These are phyloP conservation scores for Mytilinidion resinicola DNA, from an alignment of 495 filamentous ascomycete species.

Conservation along the genomic window DNA sequence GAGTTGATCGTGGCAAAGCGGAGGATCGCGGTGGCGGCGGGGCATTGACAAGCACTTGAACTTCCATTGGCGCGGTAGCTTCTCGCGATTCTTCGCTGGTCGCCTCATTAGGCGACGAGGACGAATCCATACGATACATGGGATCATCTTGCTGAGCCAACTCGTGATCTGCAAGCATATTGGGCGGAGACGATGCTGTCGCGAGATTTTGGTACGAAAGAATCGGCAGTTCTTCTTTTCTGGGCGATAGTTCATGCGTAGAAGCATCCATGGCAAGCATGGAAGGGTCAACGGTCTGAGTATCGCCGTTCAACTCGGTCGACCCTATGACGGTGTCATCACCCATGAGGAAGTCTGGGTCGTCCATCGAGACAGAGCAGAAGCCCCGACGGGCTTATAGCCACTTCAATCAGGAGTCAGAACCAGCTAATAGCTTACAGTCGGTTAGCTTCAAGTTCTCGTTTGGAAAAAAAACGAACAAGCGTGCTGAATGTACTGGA, in stretches of 20 bases:
- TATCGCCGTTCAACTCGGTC: slow-evolving; percentile 6
- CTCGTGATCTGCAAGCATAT: background rate
- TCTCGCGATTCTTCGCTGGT: background rate
- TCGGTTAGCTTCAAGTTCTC: too few relatives aligned
- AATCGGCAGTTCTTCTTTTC: slow-evolving; percentile 7
- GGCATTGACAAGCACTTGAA: slow-evolving; percentile 13
- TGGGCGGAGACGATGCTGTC: background rate
- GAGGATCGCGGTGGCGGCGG: slow-evolving; percentile 18
- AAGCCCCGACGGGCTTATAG: too few relatives aligned
- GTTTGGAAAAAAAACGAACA: too few relatives aligned
- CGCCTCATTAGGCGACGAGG: background rate
- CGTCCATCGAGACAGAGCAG: background rate
- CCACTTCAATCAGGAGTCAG: too few relatives aligned
- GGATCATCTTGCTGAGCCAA: too few relatives aligned
- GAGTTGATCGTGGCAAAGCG: slow-evolving; percentile 33
- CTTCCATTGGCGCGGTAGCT: background rate
- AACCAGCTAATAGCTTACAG: too few relatives aligned
- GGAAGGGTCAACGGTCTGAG: slow-evolving; percentile 11
- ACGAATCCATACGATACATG: too few relatives aligned
- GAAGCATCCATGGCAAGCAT: background rate
- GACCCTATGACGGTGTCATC: slow-evolving; percentile 3
- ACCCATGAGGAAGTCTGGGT: slow-evolving; percentile 2
- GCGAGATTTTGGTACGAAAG: background rate
- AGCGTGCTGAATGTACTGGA: too few relatives aligned
- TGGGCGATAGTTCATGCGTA: background rate